Conservation (phyloP, 192 early-diverging fungal species). For the Pilaira anomala region DNA sequence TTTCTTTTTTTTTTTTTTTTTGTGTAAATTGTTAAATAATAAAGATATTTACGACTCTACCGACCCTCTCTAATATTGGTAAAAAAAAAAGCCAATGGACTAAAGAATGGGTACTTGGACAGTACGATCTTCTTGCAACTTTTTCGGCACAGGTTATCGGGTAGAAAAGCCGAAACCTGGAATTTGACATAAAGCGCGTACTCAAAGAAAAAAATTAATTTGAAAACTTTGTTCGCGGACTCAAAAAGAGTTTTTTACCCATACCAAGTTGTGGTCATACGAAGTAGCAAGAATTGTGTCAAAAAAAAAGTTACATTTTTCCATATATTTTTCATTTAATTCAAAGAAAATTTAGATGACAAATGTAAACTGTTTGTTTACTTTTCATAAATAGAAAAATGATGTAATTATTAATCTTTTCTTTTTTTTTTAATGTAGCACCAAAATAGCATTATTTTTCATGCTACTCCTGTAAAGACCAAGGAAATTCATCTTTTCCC, state of each 20-base stretch:
- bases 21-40: constrained; percentile 1
- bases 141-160: constrained; percentile 15
- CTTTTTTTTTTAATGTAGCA: no score
- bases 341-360: no score
- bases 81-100: background rate
- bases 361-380: background rate
- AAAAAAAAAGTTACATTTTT: no score
- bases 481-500: no score
- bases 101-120: constrained; percentile 11
- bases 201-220: background rate
- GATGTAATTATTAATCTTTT: no score
- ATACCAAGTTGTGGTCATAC: constrained; percentile 5
- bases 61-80: constrained; percentile 2
- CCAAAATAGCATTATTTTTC: no score
- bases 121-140: constrained; percentile 13
- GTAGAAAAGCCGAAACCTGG: constrained; percentile 11
- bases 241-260: no score
- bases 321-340: no score
- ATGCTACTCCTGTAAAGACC: no score
- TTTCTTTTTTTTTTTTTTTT: background rate
- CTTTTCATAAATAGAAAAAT: no score
- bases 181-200: constrained; percentile 23
- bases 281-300: no score
- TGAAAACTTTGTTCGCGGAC: background rate
- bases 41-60: constrained; percentile 10